Percentiles rank a stretch among this genome's conserved stretches.
These are phyloP conservation scores for Ophiocordyceps sinensis DNA, from an alignment of 2,329 filamentous ascomycete genomes.

Conservation along the genomic window DNA sequence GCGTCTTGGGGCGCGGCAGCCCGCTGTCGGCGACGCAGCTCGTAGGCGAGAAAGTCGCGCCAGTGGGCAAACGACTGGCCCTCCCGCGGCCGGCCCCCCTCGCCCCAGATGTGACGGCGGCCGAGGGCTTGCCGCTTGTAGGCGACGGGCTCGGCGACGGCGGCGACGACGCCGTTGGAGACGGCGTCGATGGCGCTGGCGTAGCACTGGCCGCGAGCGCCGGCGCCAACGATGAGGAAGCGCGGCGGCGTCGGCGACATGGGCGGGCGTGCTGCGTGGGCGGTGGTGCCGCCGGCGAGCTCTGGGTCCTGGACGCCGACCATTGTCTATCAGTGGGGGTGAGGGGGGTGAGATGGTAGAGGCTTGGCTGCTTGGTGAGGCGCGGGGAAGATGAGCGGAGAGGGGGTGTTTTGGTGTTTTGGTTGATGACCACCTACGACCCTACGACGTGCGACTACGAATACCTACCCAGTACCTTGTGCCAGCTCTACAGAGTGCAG, in stretches of 20 bases:
- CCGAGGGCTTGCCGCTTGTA: constrained; percentile 67
- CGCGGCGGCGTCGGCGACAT: constrained; percentile 40
- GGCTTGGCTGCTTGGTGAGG: no score
- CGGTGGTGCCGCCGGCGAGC: constrained; percentile 8
- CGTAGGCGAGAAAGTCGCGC: constrained; percentile 63
- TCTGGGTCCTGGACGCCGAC: constrained; percentile 9
- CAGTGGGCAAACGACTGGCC: constrained; percentile 62
- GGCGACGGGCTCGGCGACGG: constrained; percentile 66
- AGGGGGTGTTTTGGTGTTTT: no score
- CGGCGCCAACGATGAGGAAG: constrained; percentile 70
- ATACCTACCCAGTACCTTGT: no score
- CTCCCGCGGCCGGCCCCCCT: constrained; percentile 25
- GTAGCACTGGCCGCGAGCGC: constrained; percentile 64
- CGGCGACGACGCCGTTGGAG: constrained; percentile 54
- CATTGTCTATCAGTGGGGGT: constrained; percentile 2
- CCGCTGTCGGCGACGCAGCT: constrained; percentile 44
- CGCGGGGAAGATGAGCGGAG: no score
- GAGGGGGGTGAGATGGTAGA: not conserved
- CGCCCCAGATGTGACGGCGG: constrained; percentile 57
- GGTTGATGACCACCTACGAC: no score
- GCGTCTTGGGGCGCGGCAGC: constrained; percentile 31
- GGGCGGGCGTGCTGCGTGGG: constrained; percentile 19
- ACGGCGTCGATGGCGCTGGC: constrained; percentile 51
- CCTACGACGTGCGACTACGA: no score
- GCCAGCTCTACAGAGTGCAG: no score